These are phyloP conservation scores for Delphinella strobiligena DNA, from an alignment of 2,329 filamentous ascomycete species.

Conservation along the genomic window DNA sequence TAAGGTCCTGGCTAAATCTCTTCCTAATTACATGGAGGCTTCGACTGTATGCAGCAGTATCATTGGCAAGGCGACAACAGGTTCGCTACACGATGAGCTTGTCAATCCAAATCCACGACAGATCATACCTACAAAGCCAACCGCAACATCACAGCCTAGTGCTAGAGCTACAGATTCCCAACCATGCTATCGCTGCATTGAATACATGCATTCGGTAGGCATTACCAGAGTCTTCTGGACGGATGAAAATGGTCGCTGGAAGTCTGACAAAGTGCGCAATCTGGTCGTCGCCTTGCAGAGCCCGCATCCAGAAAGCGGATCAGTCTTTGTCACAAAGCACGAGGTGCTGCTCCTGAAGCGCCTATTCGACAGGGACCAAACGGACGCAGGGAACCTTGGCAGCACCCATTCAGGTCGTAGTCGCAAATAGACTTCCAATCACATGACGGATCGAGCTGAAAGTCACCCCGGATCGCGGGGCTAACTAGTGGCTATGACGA, in stretches of 20 bases:
- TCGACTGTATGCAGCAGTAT: too few species aligned
- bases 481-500: too few species aligned
- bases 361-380: slow-evolving; percentile 15
- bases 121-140: not conserved
- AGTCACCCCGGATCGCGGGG: too few species aligned
- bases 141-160: not conserved
- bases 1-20: too few species aligned
- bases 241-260: slow-evolving; percentile 35
- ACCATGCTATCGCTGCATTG: slow-evolving; percentile 41
- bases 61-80: too few species aligned
- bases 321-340: slow-evolving; percentile 41
- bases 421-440: too few species aligned
- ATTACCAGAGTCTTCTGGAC: slow-evolving; percentile 45
- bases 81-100: slow-evolving; percentile 39
- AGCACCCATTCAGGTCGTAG: not conserved
- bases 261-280: slow-evolving; percentile 38
- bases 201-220: slow-evolving; percentile 39
- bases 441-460: too few species aligned
- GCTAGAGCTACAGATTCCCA: slow-evolving; percentile 24
- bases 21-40: too few species aligned
- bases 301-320: slow-evolving; percentile 14
- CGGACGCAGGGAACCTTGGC: not conserved
- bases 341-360: slow-evolving; percentile 36
- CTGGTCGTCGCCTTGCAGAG: slow-evolving; percentile 34
- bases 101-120: slow-evolving; percentile 12